phyloP scores from a whole-genome alignment of 352 stramenopile genomes.

The Pythium apleroticum region DNA sequence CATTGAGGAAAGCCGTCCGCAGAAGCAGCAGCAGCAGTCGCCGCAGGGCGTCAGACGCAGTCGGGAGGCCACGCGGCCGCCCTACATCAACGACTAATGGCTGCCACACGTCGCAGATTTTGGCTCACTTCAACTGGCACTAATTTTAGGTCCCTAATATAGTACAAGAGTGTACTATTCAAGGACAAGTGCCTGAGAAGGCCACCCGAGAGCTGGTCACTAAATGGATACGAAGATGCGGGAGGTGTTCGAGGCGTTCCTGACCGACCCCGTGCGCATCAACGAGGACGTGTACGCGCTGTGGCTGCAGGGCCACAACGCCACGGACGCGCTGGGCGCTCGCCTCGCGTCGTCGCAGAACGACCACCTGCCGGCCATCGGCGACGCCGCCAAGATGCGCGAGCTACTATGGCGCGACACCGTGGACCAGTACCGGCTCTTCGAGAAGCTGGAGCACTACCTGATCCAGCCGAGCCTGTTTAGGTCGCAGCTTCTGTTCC shows the following conservation, averaged over 20 bases:
- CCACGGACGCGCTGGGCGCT: constrained; percentile 47
- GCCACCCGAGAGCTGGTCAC: too few species aligned
- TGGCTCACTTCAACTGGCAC: not conserved
- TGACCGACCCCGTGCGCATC: constrained; percentile 78
- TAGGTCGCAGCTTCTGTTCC: constrained; percentile 76
- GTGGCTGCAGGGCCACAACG: constrained; percentile 76
- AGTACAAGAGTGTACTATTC: not conserved
- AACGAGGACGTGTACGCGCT: constrained; percentile 78
- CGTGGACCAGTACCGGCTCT: constrained; percentile 82
- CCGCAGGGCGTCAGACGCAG: not conserved
- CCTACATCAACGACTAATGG: constrained; percentile 11
- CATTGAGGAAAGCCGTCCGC: constrained; percentile 35
- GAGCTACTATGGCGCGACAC: constrained; percentile 79
- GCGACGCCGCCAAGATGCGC: constrained; percentile 51
- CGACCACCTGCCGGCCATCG: constrained; percentile 47
- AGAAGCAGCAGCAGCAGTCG: not conserved
- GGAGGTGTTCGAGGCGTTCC: constrained; percentile 80
- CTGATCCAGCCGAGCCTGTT: constrained; percentile 79
- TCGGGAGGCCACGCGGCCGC: constrained; percentile 6
- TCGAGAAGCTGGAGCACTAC: constrained; percentile 84
- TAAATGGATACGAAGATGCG: constrained; percentile 44
- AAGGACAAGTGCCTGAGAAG: not conserved
- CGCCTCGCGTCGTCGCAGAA: constrained; percentile 47
- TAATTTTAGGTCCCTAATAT: not conserved
- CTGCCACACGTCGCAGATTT: constrained; percentile 12